Evolutionary conservation across 768 basidiomycete genomes (phyloP), one percentile per base, ranked within the genome.

Genomic region (Boletellus emodensis): DNA sequence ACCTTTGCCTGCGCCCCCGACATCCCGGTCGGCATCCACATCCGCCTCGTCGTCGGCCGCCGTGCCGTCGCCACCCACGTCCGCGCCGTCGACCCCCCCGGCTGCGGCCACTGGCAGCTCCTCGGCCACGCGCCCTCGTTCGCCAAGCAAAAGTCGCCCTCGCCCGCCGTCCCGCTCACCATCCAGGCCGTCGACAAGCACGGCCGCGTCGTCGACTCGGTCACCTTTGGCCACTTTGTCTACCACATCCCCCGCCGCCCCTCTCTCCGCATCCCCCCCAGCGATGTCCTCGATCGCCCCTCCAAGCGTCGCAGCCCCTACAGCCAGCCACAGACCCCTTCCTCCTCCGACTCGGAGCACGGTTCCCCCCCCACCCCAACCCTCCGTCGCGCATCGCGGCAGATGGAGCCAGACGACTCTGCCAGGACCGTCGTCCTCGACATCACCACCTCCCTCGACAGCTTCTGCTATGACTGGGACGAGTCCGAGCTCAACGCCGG

Each of bases 21-120:
- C 12, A 46, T 60, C 0, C 56, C 56, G 3, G 1, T 59, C 3
- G 66, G 56, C 1, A 75, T 87, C 34, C 82, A 77, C 52, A 79
- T 91, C 20, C 82, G 90, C 45, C 80, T 93, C 55, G 81, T 91
- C 58, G 74, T 93, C 55, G 90, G 85, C 28, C 66, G 74, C 52
- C 82, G 78, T 54, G 80, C 88, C 3, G 76, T 92, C 22, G 73
- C 74, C 32, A 92, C 90, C 0, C 76, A 76, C 12, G 85, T 92
- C 26, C 73, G 74, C 39, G 76, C 80, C 57, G 61, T 84, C 0
- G 71, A 72, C n/a, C 61, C 71, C 12, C 62, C 72, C 1, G 67
- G 72, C 8, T 75, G 74, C 48, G 80, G 79, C 30, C 70, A 75
- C 40, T 87, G 82, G 84, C 81, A 84, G 61, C 78, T 89, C 45